phyloP scores from a whole-genome alignment of 2,329 filamentous ascomycete species.

The Colletotrichum liaoningense region DNA sequence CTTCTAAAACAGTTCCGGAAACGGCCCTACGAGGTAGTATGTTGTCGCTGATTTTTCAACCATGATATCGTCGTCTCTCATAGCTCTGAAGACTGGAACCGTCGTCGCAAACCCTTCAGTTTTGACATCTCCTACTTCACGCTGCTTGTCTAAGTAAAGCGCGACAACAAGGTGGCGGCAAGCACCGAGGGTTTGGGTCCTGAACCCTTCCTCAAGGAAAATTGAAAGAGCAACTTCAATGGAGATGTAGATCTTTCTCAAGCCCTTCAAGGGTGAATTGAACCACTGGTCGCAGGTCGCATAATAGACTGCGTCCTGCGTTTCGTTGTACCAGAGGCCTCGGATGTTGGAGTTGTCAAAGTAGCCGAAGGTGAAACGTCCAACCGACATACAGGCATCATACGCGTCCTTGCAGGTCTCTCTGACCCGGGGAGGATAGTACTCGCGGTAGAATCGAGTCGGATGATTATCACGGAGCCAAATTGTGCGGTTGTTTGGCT shows the following conservation, averaged over 20 bases:
- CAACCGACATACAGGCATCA: neutral
- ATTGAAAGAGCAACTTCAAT: accelerated
- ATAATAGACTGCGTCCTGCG: neutral
- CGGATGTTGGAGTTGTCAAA: neutral
- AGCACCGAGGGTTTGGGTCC: accelerated
- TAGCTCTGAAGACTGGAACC: neutral
- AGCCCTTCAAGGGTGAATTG: neutral
- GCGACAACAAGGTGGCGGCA: neutral
- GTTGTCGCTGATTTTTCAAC: too few species aligned
- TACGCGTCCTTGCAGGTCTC: slow-evolving; percentile 6
- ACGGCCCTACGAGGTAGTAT: neutral
- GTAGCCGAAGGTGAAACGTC: neutral
- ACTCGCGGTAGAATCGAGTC: neutral
- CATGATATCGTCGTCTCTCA: neutral
- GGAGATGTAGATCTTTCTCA: neutral
- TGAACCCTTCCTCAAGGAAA: too few species aligned
- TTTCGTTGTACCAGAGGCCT: neutral
- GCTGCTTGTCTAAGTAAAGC: neutral
- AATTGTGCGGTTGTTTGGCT: neutral
- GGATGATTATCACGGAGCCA: neutral
- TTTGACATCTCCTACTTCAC: accelerated
- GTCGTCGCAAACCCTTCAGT: neutral
- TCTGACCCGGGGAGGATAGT: neutral
- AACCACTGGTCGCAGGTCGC: neutral
- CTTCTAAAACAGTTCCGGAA: neutral